These are phyloP conservation scores for Ceratocystis harringtonii DNA, from an alignment of 2,329 filamentous ascomycete genomes.

Conservation along the genomic window DNA sequence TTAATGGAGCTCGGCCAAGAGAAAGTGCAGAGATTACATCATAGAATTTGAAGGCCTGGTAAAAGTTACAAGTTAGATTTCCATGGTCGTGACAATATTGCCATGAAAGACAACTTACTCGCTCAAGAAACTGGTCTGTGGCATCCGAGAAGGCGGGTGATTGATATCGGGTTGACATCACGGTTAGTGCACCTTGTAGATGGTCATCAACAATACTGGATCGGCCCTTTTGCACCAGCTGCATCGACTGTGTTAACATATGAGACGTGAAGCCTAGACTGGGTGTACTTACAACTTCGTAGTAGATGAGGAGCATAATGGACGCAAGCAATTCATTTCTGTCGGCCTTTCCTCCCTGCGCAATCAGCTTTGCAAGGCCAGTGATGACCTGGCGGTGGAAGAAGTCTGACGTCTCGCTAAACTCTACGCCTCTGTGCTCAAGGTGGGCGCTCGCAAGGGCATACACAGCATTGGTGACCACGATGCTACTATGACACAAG, in stretches of 20 bases:
- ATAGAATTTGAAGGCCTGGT: conserved; percentile 48
- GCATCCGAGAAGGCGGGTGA: conserved; percentile 28
- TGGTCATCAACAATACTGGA: conserved; percentile 47
- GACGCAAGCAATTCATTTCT: conserved; percentile 44
- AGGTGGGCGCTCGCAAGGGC: conserved; percentile 73
- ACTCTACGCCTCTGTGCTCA: conserved; percentile 45
- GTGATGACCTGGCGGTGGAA: conserved; percentile 47
- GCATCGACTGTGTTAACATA: neutral
- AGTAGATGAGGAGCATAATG: conserved; percentile 48
- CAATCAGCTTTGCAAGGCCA: conserved; percentile 41
- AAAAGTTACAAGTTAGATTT: neutral
- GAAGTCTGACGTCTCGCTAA: conserved; percentile 39
- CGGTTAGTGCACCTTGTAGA: conserved; percentile 45
- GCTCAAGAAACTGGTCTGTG: conserved; percentile 42
- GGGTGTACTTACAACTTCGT: conserved; percentile 39
- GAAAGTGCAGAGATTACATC: conserved; percentile 50
- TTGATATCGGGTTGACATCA: conserved; percentile 31
- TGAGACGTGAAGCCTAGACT: neutral
- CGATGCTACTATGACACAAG: conserved; percentile 37
- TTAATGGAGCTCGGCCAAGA: conserved; percentile 39
- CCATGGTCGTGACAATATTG: neutral
- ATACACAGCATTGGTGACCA: conserved; percentile 69
- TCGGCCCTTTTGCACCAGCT: conserved; percentile 46
- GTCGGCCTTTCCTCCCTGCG: conserved; percentile 34
- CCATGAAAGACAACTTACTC: conserved; percentile 27